Base-by-base conservation (phyloP, 176 grass and related monocot species). In the Eragrostis curvula region DNA sequence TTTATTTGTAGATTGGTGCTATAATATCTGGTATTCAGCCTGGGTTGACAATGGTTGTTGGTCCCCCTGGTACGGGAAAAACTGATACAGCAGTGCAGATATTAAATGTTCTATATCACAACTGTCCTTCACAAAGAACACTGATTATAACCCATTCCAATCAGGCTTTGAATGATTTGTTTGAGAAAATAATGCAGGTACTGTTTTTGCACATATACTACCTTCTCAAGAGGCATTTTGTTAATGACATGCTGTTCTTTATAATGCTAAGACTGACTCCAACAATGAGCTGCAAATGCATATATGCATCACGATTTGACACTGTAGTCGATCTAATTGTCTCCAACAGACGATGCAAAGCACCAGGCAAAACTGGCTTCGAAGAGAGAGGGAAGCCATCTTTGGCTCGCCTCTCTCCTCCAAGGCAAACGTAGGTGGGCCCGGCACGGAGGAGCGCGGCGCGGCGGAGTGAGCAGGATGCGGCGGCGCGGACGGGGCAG, bases 181-280 rank as follows among this genome's bases (percentile, higher is more conserved):
- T 99, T 79, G 96, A 99, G 85, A 99, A 99, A 85, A 99, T 99
- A 87, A 96, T 99, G 96, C 92, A 99, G 96, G 96, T 96, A 93
- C 46, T 28, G 29, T 63, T 18, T 56, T 77, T 77, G 51, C 7
- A 45, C 32, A 18, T 68, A 46, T 78, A 57, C 71, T 64, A 56
- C 13, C 11, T 73, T 66, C 16, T 66, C 18, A 74, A 83, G 73
- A 67, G 45, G 16, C 25, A 8, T 21, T 1, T 5, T 77, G 60
- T 68, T 56, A 41, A 20, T 89, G 45, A 29, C 56, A 48, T 57
- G n/a, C n/a, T n/a, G n/a, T n/a, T n/a, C n/a, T n/a, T n/a, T n/a
- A n/a, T n/a, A n/a, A n/a, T n/a, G n/a, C n/a, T n/a, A n/a, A n/a
- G n/a, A n/a, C n/a, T n/a, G n/a, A n/a, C n/a, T n/a, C n/a, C n/a